Evolutionary conservation across 768 basidiomycete genomes (phyloP).

Genomic region (Hericium rajendrae): DNA sequence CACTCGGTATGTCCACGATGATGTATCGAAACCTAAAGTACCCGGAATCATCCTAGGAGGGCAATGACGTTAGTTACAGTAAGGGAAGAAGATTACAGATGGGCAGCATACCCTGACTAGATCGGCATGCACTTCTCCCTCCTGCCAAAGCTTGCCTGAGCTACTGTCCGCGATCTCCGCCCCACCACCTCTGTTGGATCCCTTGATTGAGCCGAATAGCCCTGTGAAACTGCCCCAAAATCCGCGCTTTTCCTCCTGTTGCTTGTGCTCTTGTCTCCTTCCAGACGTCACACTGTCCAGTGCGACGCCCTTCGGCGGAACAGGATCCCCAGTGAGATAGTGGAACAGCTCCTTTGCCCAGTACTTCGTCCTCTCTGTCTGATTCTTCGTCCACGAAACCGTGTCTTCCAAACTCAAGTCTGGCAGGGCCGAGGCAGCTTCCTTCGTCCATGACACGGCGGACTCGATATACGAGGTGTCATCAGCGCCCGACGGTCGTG

Average conservation of each 20-base stretch:
- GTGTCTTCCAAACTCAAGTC: constrained; percentile 50
- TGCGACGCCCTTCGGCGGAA: constrained; percentile 27
- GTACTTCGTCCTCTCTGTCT: constrained; percentile 25
- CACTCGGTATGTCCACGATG: constrained; percentile 73
- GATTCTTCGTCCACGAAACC: constrained; percentile 36
- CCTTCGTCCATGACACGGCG: constrained; percentile 32
- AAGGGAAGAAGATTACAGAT: background rate
- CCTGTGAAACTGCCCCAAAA: constrained; percentile 50
- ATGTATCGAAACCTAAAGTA: constrained; percentile 74
- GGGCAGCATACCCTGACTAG: constrained; percentile 51
- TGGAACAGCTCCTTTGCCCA: constrained; percentile 50
- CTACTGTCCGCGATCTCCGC: constrained; percentile 18
- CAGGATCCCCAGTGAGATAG: constrained; percentile 60
- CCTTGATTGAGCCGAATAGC: constrained; percentile 57
- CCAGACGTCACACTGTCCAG: constrained; percentile 20
- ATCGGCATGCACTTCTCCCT: constrained; percentile 78
- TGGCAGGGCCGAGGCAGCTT: constrained; percentile 30
- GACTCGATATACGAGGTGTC: constrained; percentile 34
- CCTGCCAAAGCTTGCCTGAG: constrained; percentile 42
- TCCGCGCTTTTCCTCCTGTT: constrained; percentile 23
- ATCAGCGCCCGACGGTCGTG: constrained; percentile 34
- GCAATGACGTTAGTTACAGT: background rate
- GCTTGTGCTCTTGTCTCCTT: constrained; percentile 18
- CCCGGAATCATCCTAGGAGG: constrained; percentile 56
- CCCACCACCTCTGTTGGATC: constrained; percentile 25